Base-by-base conservation (phyloP, 345 rosid species). In the Salix caprea region DNA sequence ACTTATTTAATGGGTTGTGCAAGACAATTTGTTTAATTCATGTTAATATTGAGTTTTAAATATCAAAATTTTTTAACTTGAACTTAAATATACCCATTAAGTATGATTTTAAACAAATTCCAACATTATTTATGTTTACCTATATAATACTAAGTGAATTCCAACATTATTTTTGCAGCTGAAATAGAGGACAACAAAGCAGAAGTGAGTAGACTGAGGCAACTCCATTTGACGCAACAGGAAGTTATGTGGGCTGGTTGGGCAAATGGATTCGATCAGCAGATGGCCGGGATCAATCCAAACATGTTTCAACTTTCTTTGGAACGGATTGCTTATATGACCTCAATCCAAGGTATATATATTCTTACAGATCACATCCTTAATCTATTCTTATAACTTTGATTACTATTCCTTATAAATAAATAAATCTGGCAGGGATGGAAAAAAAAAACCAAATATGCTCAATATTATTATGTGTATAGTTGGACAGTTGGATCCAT, bases 191-290 rank as follows among this genome's bases (percentile, higher is more conserved):
- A 67, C 42, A 78, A 71, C 30, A 74, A 26, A 72, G 81, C 72
- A n/a, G 79, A 80, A 82, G 64, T 76, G 28, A 21, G 1, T 9
- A 73, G 79, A 26, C 68, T 85, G 67, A 78, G 80, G 75, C 40
- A 72, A 37, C 82, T 74, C 21, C 58, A 75, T 19, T 24, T 70
- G 18, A 13, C 32, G 7, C 76, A 65, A 44, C 79, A 75, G 8
- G 58, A 73, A n/a, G 67, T 42, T 21, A 52, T 46, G 28, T 4
- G 11, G 42, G 32, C 36, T 13, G 71, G 11, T 73, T 79, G 78
- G 80, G 74, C 30, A 21, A 13, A 24, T 50, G 82, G 82, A 26
- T 3, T 75, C 16, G 56, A 56, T 28, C 67, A 68, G 32, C 67
- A 72, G 64, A n/a, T 56, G 72, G 44, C 26, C 23, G 12, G 19